These are phyloP conservation scores for Cydonia oblonga DNA, from an alignment of 331 rosid genomes.

Conservation along the genomic window DNA sequence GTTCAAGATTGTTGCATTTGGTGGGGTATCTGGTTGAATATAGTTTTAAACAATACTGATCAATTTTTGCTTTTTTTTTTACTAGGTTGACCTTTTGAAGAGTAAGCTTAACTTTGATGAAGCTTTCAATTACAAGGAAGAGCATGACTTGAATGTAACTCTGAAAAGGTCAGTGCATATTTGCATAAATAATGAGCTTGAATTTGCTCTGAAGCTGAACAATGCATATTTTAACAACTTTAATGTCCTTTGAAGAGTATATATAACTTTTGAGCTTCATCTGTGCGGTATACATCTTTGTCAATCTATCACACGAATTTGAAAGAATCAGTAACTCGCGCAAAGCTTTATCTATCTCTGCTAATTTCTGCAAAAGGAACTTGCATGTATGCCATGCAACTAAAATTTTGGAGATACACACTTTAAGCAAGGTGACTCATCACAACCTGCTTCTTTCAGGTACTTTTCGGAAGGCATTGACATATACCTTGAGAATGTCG, in stretches of 20 bases:
- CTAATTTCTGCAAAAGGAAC: neutral
- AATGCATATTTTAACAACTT: neutral
- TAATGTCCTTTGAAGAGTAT: neutral
- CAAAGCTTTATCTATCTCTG: neutral
- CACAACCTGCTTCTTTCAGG: neutral
- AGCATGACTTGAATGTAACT: conserved; percentile 11
- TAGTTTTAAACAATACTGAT: no score
- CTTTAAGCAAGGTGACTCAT: no score
- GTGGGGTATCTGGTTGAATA: no score
- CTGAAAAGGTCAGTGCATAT: conserved; percentile 3
- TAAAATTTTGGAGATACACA: neutral
- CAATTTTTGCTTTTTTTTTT: no score
- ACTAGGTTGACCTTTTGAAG: no score
- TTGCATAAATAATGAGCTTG: neutral
- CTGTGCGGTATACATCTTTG: neutral
- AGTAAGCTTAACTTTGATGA: neutral
- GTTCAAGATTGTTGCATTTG: no score
- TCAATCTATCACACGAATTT: neutral
- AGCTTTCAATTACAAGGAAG: conserved; percentile 18
- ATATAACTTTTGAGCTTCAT: neutral
- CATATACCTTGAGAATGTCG: conserved; percentile 20
- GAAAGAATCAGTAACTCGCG: neutral
- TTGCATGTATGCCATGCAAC: neutral
- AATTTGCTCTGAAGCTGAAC: neutral
- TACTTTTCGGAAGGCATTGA: conserved; percentile 16